Percentiles rank a stretch among this genome's conserved stretches.
These are phyloP conservation scores for Apium graveolens DNA, from an alignment of 129 eudicot genomes.

Conservation along the genomic window DNA sequence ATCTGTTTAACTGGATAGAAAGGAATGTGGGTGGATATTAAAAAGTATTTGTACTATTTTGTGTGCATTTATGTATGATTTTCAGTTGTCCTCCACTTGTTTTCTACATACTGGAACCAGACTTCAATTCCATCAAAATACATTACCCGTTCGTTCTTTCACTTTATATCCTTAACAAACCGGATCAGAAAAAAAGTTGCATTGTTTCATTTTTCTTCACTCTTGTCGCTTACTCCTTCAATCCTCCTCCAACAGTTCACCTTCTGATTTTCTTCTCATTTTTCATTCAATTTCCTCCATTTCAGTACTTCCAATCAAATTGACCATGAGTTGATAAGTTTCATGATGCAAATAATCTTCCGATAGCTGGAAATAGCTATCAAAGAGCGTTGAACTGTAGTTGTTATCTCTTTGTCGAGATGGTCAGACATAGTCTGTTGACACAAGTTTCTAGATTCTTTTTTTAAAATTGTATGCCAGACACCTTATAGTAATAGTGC, in stretches of 20 bases:
- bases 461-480: not conserved
- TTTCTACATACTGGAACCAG: not conserved
- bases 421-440: not conserved
- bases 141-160: not conserved
- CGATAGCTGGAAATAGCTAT: not conserved
- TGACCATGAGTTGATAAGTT: not conserved
- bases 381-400: not conserved
- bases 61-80: too few relatives aligned
- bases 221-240: not conserved
- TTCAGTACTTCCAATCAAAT: not conserved
- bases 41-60: not conserved
- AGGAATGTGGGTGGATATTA: not conserved
- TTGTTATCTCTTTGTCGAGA: not conserved
- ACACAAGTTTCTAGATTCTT: not conserved
- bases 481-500: not conserved
- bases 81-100: not conserved
- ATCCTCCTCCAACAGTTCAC: not conserved
- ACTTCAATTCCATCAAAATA: not conserved
- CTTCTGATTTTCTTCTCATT: not conserved
- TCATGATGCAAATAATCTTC: not conserved
- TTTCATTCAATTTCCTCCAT: not conserved
- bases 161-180: not conserved
- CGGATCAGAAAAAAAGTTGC: not conserved
- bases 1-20: not conserved
- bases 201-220: not conserved